Conservation (phyloP, 768 basidiomycete species). For the Podaxis carcinomalis region DNA sequence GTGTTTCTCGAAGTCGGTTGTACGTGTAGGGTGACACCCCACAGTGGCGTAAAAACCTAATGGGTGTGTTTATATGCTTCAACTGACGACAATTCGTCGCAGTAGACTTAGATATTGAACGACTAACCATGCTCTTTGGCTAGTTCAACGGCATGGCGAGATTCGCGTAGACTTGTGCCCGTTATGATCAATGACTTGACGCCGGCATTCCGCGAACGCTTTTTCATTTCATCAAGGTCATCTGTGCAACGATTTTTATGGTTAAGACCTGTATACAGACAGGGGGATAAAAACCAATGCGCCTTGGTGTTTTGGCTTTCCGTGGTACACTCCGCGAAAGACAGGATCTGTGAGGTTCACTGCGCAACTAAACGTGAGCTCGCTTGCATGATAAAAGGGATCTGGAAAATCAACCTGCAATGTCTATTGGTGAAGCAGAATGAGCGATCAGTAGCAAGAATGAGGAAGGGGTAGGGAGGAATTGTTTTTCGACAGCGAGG, state of each 20-base stretch:
- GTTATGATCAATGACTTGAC: slow-evolving; percentile 74
- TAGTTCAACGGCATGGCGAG: slow-evolving; percentile 52
- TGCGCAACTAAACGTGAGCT: slow-evolving; percentile 2
- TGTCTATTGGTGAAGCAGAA: neutral
- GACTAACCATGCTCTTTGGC: slow-evolving; percentile 50
- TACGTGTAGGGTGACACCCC: slow-evolving; percentile 79
- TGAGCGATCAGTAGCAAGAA: neutral
- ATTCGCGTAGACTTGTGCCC: slow-evolving; percentile 66
- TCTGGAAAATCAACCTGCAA: neutral
- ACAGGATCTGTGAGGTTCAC: slow-evolving; percentile 48
- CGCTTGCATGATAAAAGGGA: neutral
- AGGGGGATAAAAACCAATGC: neutral
- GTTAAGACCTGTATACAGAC: neutral
- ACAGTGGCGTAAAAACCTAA: slow-evolving; percentile 67
- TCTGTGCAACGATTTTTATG: slow-evolving; percentile 30
- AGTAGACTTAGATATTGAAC: neutral
- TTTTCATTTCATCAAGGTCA: slow-evolving; percentile 57
- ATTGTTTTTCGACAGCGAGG: neutral
- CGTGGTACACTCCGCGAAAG: slow-evolving; percentile 48
- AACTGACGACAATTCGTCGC: neutral
- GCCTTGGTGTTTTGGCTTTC: slow-evolving; percentile 49
- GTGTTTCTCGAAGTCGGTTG: slow-evolving; percentile 59
- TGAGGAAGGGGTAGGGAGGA: neutral
- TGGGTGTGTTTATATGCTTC: neutral
- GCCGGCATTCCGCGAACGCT: slow-evolving; percentile 52